These are phyloP conservation scores for Phycomyces nitens DNA, from an alignment of 192 early-diverging fungal species.

Conservation along the genomic window DNA sequence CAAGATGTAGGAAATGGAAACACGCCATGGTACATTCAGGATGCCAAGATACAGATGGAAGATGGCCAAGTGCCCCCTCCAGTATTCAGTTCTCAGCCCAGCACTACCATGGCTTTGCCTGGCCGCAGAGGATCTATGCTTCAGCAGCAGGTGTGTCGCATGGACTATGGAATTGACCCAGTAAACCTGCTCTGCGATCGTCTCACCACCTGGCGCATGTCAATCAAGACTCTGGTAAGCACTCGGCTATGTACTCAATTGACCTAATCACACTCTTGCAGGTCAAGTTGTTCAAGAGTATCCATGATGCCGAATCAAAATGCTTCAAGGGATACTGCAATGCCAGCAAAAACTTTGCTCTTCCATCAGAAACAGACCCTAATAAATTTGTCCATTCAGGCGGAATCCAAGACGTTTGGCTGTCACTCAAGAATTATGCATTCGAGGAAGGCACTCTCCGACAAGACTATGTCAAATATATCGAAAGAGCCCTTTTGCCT, in stretches of 20 bases:
- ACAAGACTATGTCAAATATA: slow-evolving; percentile 22
- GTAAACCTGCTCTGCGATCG: slow-evolving; percentile 13
- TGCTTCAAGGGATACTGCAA: slow-evolving; percentile 13
- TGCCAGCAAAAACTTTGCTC: slow-evolving; percentile 2
- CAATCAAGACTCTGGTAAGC: slow-evolving; percentile 29
- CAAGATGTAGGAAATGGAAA: background rate
- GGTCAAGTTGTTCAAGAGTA: slow-evolving; percentile 28
- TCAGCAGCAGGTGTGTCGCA: slow-evolving; percentile 27
- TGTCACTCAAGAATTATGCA: slow-evolving; percentile 18
- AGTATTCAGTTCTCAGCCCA: slow-evolving; percentile 23
- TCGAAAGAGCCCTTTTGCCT: slow-evolving; percentile 16
- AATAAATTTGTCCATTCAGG: slow-evolving; percentile 25
- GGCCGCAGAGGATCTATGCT: slow-evolving; percentile 4
- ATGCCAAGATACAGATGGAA: background rate
- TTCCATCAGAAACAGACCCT: slow-evolving; percentile 14
- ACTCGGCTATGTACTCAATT: too few species aligned
- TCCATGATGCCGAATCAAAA: slow-evolving; percentile 12
- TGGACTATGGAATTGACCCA: slow-evolving; percentile 31
- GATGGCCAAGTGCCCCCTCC: slow-evolving; percentile 15
- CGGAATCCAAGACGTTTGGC: slow-evolving; percentile 33
- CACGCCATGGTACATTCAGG: background rate
- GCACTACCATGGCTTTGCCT: background rate
- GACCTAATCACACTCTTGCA: too few species aligned
- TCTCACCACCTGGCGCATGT: slow-evolving; percentile 21
- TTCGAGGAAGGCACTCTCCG: slow-evolving; percentile 18